A percentile compares a stretch with the other conserved stretches of the same genome.
These are phyloP conservation scores for Pecoramyces ruminantium DNA, from an alignment of 192 early-diverging fungal genomes.

Conservation along the genomic window DNA sequence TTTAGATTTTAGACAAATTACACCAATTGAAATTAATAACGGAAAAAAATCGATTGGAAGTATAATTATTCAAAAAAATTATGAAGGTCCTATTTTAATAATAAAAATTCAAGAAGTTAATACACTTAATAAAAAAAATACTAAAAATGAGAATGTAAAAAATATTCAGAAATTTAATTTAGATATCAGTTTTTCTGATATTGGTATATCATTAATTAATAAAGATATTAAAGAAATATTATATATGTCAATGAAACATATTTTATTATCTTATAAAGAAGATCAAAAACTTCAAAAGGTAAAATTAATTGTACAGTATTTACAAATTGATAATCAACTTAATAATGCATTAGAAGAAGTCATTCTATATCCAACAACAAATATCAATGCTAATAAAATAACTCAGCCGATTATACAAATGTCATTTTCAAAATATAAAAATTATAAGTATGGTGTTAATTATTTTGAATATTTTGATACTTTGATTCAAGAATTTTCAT, in stretches of 20 bases:
- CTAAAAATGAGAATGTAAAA: neutral
- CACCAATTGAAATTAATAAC: neutral
- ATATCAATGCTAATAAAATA: slow-evolving; percentile 54
- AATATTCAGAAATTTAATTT: neutral
- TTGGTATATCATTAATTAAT: neutral
- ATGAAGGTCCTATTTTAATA: neutral
- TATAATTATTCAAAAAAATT: neutral
- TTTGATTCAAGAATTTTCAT: slow-evolving; percentile 77
- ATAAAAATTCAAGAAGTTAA: neutral
- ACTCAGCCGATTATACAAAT: slow-evolving; percentile 35
- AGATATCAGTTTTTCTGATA: neutral
- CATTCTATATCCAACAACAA: slow-evolving; percentile 79
- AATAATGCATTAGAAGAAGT: slow-evolving; percentile 75
- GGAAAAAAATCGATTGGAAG: neutral
- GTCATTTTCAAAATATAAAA: slow-evolving; percentile 73
- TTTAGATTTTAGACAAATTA: neutral
- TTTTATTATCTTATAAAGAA: neutral
- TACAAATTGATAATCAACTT: slow-evolving; percentile 87
- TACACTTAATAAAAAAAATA: neutral
- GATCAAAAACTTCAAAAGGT: neutral
- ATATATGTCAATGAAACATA: neutral
- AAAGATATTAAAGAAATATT: neutral
- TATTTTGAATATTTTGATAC: slow-evolving; percentile 91
- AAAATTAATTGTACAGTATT: neutral
- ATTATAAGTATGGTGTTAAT: slow-evolving; percentile 78